Conservation (phyloP, 1,284 basidiomycete species). For the Leccinum subspadiceum region DNA sequence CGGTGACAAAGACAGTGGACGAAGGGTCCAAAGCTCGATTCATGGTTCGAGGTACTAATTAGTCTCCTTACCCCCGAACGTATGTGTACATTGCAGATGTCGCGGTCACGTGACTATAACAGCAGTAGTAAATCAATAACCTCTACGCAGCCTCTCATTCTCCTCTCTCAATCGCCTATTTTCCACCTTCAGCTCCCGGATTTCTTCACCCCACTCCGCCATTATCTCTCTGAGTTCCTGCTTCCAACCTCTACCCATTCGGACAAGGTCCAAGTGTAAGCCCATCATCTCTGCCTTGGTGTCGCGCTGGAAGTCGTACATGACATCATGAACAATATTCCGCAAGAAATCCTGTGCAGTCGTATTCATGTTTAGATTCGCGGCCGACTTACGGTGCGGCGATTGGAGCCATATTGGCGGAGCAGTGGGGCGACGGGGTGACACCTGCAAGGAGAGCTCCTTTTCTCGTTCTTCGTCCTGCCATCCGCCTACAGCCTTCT, state of each 20-base stretch:
- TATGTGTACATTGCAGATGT: neutral
- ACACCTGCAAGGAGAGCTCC: slow-evolving; percentile 55
- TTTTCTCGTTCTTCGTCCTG: slow-evolving; percentile 19
- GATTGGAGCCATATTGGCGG: slow-evolving; percentile 41
- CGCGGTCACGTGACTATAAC: slow-evolving; percentile 19
- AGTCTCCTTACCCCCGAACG: neutral
- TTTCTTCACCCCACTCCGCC: slow-evolving; percentile 51
- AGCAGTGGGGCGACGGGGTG: slow-evolving; percentile 48
- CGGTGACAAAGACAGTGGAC: slow-evolving; percentile 20
- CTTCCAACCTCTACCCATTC: slow-evolving; percentile 60
- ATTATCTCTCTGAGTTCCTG: slow-evolving; percentile 57
- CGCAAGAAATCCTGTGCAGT: slow-evolving; percentile 60
- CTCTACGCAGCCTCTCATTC: slow-evolving; percentile 61
- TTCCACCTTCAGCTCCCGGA: slow-evolving; percentile 27
- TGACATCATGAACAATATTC: slow-evolving; percentile 61
- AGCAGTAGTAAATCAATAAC: slow-evolving; percentile 21
- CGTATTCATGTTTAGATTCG: slow-evolving; percentile 31
- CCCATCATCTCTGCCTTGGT: slow-evolving; percentile 65
- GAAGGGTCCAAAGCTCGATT: slow-evolving; percentile 3
- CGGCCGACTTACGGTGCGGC: slow-evolving; percentile 35
- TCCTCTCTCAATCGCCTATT: slow-evolving; percentile 54
- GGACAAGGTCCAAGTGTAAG: slow-evolving; percentile 66
- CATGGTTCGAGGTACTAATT: slow-evolving; percentile 11
- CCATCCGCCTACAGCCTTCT: slow-evolving; percentile 17
- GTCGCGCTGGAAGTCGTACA: slow-evolving; percentile 69